Percentiles rank a stretch among this genome's conserved stretches.
Evolutionary conservation across 2,329 filamentous ascomycete genomes (phyloP).

Genomic region (Elsinoe ampelina): DNA sequence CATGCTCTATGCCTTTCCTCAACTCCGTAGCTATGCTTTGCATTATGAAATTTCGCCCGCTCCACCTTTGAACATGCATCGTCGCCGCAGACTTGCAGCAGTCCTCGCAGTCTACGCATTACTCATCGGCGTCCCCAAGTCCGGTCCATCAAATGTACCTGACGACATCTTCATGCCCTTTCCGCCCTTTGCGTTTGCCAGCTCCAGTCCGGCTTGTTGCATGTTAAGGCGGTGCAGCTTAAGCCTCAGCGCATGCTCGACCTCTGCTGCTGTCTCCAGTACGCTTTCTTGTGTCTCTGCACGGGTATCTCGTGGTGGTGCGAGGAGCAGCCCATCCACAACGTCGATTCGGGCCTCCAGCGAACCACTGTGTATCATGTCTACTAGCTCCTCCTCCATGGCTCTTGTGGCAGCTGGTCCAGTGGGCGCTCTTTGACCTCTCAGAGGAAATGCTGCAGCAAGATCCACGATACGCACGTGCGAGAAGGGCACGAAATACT

Average conservation of each 20-base stretch:
- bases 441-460: slow-evolving; percentile 62
- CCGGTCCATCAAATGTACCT: neutral
- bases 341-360: slow-evolving; percentile 77
- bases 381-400: slow-evolving; percentile 65
- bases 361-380: slow-evolving; percentile 63
- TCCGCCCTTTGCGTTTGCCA: slow-evolving; percentile 16
- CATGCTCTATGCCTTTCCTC: neutral
- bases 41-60: neutral
- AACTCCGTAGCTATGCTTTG: slow-evolving; percentile 8
- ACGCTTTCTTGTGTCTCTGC: slow-evolving; percentile 60
- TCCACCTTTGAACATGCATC: neutral
- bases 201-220: slow-evolving; percentile 62
- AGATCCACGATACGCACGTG: slow-evolving; percentile 74
- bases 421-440: slow-evolving; percentile 30
- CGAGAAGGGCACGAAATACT: slow-evolving; percentile 87
- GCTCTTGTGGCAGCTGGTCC: slow-evolving; percentile 30
- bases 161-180: slow-evolving; percentile 12
- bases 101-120: neutral
- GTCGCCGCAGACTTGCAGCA: neutral
- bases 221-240: slow-evolving; percentile 71
- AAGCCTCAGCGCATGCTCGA: slow-evolving; percentile 66
- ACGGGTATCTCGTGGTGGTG: slow-evolving; percentile 57
- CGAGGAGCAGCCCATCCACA: slow-evolving; percentile 69
- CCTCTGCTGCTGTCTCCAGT: slow-evolving; percentile 57
- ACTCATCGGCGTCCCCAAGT: slow-evolving; percentile 12